A percentile compares a stretch with the other conserved stretches of the same genome.
Conservation (phyloP, 352 stramenopile genomes). For the Phytophthora pseudosyringae region DNA sequence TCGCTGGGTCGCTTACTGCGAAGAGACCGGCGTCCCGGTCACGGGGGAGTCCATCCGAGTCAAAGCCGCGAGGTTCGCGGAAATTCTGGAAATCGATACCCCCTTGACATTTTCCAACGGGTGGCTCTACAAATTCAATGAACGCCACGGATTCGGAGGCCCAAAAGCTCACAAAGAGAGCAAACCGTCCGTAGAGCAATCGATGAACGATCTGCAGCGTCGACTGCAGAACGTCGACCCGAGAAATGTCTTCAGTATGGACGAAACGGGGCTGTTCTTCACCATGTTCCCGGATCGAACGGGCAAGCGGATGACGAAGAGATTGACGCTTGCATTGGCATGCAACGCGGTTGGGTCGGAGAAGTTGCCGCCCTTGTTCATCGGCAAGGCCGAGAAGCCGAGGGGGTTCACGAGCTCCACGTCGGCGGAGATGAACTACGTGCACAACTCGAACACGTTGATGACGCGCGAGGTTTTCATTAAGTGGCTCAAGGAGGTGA, state of each 20-base stretch:
- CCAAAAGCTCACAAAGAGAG: constrained; percentile 16
- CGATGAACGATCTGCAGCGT: constrained; percentile 21
- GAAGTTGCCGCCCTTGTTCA: constrained; percentile 39
- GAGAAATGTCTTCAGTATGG: constrained; percentile 34
- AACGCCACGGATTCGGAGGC: constrained; percentile 33
- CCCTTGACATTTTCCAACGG: constrained; percentile 38
- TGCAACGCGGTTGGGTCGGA: constrained; percentile 47
- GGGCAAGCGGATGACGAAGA: constrained; percentile 29
- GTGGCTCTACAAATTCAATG: constrained; percentile 45
- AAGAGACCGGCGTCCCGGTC: constrained; percentile 30
- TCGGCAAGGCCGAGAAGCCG: constrained; percentile 42
- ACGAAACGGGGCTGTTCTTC: constrained; percentile 36
- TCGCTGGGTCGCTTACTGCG: constrained; percentile 37
- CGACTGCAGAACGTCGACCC: constrained; percentile 21
- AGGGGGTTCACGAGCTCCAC: constrained; percentile 30
- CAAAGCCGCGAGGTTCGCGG: constrained; percentile 30
- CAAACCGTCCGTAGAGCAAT: constrained; percentile 6
- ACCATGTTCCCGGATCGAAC: constrained; percentile 31
- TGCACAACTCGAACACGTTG: constrained; percentile 30
- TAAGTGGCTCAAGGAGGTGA: constrained; percentile 38
- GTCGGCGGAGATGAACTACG: constrained; percentile 35
- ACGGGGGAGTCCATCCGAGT: constrained; percentile 32
- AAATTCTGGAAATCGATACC: constrained; percentile 29
- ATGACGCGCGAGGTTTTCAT: constrained; percentile 45
- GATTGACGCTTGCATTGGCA: constrained; percentile 31